Evolutionary conservation across 2,329 filamentous ascomycete species (phyloP), one percentile per base, ranked within the genome.

Genomic region (Clarireedia homoeocarpa): DNA sequence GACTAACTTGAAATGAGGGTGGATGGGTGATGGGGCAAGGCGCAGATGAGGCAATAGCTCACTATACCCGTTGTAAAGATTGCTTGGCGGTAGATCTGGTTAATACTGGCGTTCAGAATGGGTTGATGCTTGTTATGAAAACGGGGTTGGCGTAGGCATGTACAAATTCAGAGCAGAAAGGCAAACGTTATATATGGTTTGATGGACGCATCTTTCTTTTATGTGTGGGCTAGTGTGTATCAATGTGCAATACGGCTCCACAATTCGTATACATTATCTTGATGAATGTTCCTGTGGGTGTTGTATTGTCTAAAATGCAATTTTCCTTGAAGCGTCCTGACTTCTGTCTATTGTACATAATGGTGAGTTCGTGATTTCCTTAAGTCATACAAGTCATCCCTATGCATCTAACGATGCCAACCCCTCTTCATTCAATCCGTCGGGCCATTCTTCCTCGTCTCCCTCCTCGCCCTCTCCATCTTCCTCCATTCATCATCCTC

Each of bases 401-500:
- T 12, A 34, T 34, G 12, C 30, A 34, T 34, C 30, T 34, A 12
- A 9, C 10, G 3, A 34, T 9, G 10, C 10, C 12, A 4, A 9
- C 3, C 30, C 9, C 30, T 12, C 20, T 34, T 12, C 6, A 42
- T n/a, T 42, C 20, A 42, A 17, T 42, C n/a, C 9, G 17, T 9
- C 1, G 15, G n/a, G 20, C 39, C 23, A 24, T 46, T 57, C 24
- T 50, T 61, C 48, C 64, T 65, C 57, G 59, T 59, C 40, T 59
- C 61, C 54, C 59, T 58, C 38, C 66, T 63, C 23, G 39, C 36
- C 42, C 40, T 50, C 17, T 55, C 53, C 58, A 64, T 63, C 47
- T 60, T 58, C 57, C 69, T 69, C 61, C 69, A 71, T 60, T 55
- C 53, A 5, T 55, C 46, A 34, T 55, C 53, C 50, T 36, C 50